Evolutionary conservation across 164 flowering plant genomes (phyloP), one percentile per base, ranked within the genome.

Genomic region (Chimonanthus praecox): DNA sequence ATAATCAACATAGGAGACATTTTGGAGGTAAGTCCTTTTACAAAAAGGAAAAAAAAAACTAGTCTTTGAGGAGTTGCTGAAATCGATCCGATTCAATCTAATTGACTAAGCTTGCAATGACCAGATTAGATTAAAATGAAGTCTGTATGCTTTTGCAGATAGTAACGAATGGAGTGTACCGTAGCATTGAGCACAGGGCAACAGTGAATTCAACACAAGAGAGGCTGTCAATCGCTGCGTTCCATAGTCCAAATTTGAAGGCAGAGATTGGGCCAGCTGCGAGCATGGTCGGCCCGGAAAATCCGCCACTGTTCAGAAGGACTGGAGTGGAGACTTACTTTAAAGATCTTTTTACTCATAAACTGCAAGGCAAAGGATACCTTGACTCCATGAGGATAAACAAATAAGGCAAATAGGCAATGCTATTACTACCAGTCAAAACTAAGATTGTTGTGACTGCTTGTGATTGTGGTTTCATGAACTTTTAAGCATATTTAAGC

Each of bases 1-100:
- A 73, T 83, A 5, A 71, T 85, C 73, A 88, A 85, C 76, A 54
- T 85, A 51, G 91, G 88, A 2, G 88, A 86, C 33, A 54, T 80
- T 49, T 70, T 82, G 50, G 89, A 88, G 87, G 91, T 86, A 80
- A 8, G 50, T 62, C 2, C 33, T 0, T 33, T 33, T 33, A 33
- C 33, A 33, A 33, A 9, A 21, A 16, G 43, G 3, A 21, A 46
- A 48, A 15, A 3, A 5, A 4, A 11, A 58, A n/a, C 11, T 51
- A n/a, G n/a, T 58, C 18, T 58, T 45, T 44, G 47, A 71, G 10
- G n/a, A 21, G 5, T 58, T 33, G 49, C 16, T 2, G 9, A n/a
- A 6, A 5, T 44, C n/a, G 11, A 10, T 13, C 21, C 6, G 3
- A 18, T 7, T 33, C 33, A 33, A 33, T 5, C 66, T 63, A 44